Conservation (phyloP, 2,329 filamentous ascomycete species). For the Trichoderma gracile region DNA sequence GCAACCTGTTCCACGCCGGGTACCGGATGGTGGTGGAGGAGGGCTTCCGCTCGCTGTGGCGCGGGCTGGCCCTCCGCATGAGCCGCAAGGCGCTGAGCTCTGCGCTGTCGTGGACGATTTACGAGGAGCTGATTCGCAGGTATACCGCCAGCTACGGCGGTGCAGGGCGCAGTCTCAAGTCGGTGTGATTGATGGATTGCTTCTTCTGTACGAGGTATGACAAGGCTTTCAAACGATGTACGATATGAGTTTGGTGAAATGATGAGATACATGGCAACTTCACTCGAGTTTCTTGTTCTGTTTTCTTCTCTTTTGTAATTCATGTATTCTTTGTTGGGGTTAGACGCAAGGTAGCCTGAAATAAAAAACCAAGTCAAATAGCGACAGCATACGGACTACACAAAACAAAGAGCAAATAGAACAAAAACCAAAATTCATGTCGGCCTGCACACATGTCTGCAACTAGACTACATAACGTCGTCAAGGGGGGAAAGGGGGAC, state of each 20-base stretch:
- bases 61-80: conserved; percentile 84
- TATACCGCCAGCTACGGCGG: conserved; percentile 27
- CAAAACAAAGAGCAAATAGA: conserved; percentile 1
- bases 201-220: no score
- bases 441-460: not conserved
- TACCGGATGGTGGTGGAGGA: conserved; percentile 80
- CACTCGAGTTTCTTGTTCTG: no score
- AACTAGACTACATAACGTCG: not conserved
- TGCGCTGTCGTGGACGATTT: conserved; percentile 95
- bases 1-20: conserved; percentile 77
- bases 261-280: not conserved
- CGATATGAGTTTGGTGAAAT: not conserved
- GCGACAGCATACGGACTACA: conserved; percentile 13
- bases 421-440: not conserved
- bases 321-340: no score
- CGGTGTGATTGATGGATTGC: not conserved
- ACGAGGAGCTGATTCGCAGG: conserved; percentile 85
- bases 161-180: conserved; percentile 14
- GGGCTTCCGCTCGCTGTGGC: conserved; percentile 76
- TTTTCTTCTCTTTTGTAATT: not conserved
- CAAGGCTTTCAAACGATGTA: no score
- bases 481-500: not conserved
- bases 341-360: not conserved
- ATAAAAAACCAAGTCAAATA: not conserved
- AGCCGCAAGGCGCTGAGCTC: conserved; percentile 88